Conservation (phyloP, 2,329 filamentous ascomycete species). For the Claviceps arundinis region DNA sequence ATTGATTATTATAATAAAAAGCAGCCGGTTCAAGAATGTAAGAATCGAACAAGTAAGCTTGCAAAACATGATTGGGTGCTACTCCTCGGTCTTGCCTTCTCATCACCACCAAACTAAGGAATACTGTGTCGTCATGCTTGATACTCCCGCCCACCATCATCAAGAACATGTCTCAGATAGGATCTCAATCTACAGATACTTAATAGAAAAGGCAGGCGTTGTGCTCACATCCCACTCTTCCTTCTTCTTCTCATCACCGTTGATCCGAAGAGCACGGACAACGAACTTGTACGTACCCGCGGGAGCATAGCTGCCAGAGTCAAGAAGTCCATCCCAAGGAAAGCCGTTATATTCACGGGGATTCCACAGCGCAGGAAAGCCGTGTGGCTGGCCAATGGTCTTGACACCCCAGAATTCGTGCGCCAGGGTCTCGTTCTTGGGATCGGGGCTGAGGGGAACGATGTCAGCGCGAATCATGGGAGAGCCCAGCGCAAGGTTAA, state of each 20-base stretch:
- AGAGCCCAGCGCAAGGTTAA: slow-evolving; percentile 32
- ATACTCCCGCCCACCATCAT: no score
- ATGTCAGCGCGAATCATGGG: slow-evolving; percentile 30
- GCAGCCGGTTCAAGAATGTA: no score
- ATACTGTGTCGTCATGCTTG: no score
- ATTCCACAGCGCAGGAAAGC: slow-evolving; percentile 24
- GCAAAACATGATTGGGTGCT: no score
- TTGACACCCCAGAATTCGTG: slow-evolving; percentile 24
- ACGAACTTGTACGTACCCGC: slow-evolving; percentile 36
- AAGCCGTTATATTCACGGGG: slow-evolving; percentile 14
- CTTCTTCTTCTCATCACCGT: slow-evolving; percentile 30
- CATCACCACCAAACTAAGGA: neutral
- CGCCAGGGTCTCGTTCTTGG: slow-evolving; percentile 11
- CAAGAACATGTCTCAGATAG: slow-evolving; percentile 13
- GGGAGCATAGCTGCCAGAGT: slow-evolving; percentile 32
- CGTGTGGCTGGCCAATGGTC: slow-evolving; percentile 27
- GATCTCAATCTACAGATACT: neutral
- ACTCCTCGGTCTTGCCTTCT: neutral
- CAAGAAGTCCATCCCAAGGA: slow-evolving; percentile 33
- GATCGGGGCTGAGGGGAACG: slow-evolving; percentile 20
- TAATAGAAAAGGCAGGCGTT: slow-evolving; percentile 23
- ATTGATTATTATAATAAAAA: no score
- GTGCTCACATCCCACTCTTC: slow-evolving; percentile 34
- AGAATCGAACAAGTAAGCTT: no score
- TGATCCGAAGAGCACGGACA: slow-evolving; percentile 35